Conservation (phyloP, 2,329 filamentous ascomycete genomes). For the Neonectria faginata region DNA sequence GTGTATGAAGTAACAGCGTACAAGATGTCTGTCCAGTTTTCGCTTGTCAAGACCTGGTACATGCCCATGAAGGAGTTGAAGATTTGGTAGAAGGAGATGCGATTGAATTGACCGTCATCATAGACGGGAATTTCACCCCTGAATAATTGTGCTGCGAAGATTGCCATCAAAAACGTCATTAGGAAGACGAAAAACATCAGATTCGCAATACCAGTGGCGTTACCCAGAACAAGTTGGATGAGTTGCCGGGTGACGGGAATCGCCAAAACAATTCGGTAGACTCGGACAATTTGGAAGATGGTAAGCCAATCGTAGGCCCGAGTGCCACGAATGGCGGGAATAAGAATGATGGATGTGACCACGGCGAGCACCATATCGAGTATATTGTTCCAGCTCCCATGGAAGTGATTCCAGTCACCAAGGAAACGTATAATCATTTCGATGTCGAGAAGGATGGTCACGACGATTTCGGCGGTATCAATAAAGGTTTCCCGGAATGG, state of each 20-base stretch:
- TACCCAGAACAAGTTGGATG: slow-evolving; percentile 89
- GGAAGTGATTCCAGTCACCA: slow-evolving; percentile 85
- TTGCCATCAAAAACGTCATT: slow-evolving; percentile 92
- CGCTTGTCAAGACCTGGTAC: slow-evolving; percentile 96
- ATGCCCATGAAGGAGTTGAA: slow-evolving; percentile 97
- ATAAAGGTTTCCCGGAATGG: slow-evolving; percentile 72
- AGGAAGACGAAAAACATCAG: slow-evolving; percentile 96
- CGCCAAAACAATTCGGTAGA: slow-evolving; percentile 91
- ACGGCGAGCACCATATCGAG: slow-evolving; percentile 85
- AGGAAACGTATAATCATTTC: slow-evolving; percentile 86
- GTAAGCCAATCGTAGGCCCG: slow-evolving; percentile 89
- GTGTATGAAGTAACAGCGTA: slow-evolving; percentile 84
- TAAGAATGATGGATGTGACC: slow-evolving; percentile 84
- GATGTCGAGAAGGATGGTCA: slow-evolving; percentile 81
- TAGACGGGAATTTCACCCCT: slow-evolving; percentile 80
- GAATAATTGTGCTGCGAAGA: slow-evolving; percentile 93
- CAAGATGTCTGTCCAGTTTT: slow-evolving; percentile 92
- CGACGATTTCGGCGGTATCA: slow-evolving; percentile 75
- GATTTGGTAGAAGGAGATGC: slow-evolving; percentile 86
- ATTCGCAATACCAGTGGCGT: slow-evolving; percentile 91
- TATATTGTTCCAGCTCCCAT: slow-evolving; percentile 78
- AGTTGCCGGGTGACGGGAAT: slow-evolving; percentile 88
- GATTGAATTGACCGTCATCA: slow-evolving; percentile 72
- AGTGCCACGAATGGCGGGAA: slow-evolving; percentile 81
- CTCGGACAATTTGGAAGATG: slow-evolving; percentile 90